phyloP scores from a whole-genome alignment of 306 rosid species.

The Dryas alaskensis region DNA sequence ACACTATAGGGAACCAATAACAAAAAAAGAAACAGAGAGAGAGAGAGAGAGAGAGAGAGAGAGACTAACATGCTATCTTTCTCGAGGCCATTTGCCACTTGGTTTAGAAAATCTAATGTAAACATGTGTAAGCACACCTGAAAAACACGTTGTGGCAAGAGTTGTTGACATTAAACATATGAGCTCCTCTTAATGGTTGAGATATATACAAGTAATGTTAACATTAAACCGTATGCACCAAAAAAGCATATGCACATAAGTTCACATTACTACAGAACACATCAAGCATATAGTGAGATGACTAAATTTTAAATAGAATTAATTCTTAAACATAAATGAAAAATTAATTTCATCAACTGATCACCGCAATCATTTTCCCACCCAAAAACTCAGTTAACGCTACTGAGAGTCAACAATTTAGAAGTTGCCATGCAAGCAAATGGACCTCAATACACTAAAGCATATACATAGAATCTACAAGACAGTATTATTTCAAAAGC shows the following conservation, averaged over 20 bases:
- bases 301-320: too few species aligned
- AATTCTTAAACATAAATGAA: too few species aligned
- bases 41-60: slow-evolving; percentile 23
- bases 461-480: slow-evolving; percentile 19
- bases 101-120: slow-evolving; percentile 89
- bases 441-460: background rate
- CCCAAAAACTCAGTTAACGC: too few species aligned
- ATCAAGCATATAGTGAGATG: too few species aligned
- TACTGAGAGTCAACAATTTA: too few species aligned
- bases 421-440: background rate
- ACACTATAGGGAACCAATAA: background rate
- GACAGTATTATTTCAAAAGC: background rate
- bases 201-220: too few species aligned
- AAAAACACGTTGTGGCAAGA: slow-evolving; percentile 31
- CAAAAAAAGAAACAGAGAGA: background rate
- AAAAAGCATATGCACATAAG: too few species aligned
- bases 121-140: slow-evolving; percentile 99
- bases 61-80: slow-evolving; percentile 82
- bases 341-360: too few species aligned
- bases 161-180: background rate
- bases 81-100: slow-evolving; percentile 97
- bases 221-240: too few species aligned
- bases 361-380: too few species aligned
- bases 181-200: too few species aligned
- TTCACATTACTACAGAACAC: too few species aligned